Base-by-base conservation (phyloP, 208 protist genomes). In the Acanthamoeba triangularis region DNA sequence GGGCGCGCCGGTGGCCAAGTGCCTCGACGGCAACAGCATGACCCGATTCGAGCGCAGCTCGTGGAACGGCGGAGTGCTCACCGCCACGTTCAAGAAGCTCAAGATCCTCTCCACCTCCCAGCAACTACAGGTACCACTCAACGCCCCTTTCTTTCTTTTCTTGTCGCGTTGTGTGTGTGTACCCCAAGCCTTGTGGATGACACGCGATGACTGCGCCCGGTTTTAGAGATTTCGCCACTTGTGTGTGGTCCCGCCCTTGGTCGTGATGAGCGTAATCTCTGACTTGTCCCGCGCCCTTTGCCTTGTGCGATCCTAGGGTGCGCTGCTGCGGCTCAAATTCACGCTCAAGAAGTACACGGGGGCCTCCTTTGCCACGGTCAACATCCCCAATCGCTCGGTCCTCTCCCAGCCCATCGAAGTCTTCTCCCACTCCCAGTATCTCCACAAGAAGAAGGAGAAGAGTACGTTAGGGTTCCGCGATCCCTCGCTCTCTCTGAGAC, bases 361-460 rank as follows among this genome's bases (percentile, higher is more conserved):
- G 6, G 56, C 4, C 37, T 35, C 13, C 23, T 52, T 63, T 25
- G 23, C 82, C 67, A 49, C 54, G 4, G 63, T 95, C 30, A 65
- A 63, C 7, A 94, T 97, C 11, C 90, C 93, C 13, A 67, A 88
- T 8, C 90, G 96, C 28, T 41, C 52, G 16, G 88, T 96, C 18
- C 18, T 97, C 0, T 96, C 96, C 33, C 76, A 97, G 49, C 96
- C 96, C 28, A 96, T 97, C 30, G 96, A 97, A 84, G 96, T 97
- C 52, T 97, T 97, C 54, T 96, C 95, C 30, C 96, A 97, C 65
- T 96, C 96, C n/a, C 93, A 96, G 76, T 97, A 97, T 65, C 84
- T 97, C 47, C 72, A 90, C 82, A 59, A 65, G 49, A 90, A 90
- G 82, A 95, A 44, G 94, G 93, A 97, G 47, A 52, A 87, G 49